These are phyloP conservation scores for Grigorovia yakushimaensis DNA, from an alignment of 805 yeast species.

Conservation along the genomic window DNA sequence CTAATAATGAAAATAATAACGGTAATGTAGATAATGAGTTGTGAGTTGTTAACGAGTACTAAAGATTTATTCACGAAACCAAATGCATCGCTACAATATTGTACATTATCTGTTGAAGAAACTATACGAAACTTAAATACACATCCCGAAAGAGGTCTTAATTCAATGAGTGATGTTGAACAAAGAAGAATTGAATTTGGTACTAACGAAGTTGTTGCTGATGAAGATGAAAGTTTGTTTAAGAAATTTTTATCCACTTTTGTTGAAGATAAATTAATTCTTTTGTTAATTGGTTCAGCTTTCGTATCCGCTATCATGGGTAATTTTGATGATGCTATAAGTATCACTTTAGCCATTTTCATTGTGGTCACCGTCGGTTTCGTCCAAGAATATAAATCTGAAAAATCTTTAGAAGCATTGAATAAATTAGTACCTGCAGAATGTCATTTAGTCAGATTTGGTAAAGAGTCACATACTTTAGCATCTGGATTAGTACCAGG, in stretches of 20 bases:
- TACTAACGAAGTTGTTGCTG: slow-evolving; percentile 61
- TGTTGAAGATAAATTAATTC: slow-evolving; percentile 82
- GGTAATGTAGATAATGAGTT: slow-evolving; percentile 1
- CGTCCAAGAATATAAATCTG: slow-evolving; percentile 94
- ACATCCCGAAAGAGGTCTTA: slow-evolving; percentile 48
- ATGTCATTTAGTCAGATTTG: slow-evolving; percentile 81
- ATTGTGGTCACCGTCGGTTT: slow-evolving; percentile 96
- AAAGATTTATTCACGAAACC: slow-evolving; percentile 27
- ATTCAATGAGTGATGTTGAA: slow-evolving; percentile 58
- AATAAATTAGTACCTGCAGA: slow-evolving; percentile 94
- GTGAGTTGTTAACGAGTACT: slow-evolving; percentile 11
- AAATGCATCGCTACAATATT: slow-evolving; percentile 53
- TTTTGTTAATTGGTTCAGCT: slow-evolving; percentile 85
- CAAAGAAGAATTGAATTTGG: slow-evolving; percentile 73
- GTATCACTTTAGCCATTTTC: slow-evolving; percentile 81
- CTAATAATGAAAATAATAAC: neutral
- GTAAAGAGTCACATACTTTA: slow-evolving; percentile 65
- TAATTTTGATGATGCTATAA: slow-evolving; percentile 91
- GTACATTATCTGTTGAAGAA: slow-evolving; percentile 55
- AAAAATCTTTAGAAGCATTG: slow-evolving; percentile 85
- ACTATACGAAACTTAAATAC: slow-evolving; percentile 56
- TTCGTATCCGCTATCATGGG: slow-evolving; percentile 82
- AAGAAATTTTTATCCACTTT: slow-evolving; percentile 70
- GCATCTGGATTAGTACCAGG: slow-evolving; percentile 93
- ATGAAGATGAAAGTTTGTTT: slow-evolving; percentile 66